Conservation (phyloP, 768 basidiomycete genomes). For the Boletellus sp. region DNA sequence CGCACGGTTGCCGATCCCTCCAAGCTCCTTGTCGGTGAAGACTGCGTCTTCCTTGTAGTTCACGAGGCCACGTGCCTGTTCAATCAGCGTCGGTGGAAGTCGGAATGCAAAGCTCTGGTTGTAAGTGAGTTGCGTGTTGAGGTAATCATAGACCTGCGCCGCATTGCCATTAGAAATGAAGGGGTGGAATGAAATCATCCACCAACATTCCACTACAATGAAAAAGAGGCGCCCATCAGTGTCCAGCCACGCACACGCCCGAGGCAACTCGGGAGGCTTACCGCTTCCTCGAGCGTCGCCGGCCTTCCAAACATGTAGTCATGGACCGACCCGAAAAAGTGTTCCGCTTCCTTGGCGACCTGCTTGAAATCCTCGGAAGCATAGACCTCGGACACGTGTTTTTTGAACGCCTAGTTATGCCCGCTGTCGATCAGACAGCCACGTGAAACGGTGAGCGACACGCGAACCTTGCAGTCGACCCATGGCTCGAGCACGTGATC, state of each 20-base stretch:
- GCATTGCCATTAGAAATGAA: conserved; percentile 11
- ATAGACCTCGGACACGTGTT: conserved; percentile 62
- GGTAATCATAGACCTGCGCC: conserved; percentile 67
- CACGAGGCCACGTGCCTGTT: conserved; percentile 68
- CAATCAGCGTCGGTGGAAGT: conserved; percentile 67
- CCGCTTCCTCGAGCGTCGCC: conserved; percentile 59
- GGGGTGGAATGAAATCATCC: background rate
- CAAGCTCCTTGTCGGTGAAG: conserved; percentile 60
- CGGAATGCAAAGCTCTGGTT: conserved; percentile 79
- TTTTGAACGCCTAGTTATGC: conserved; percentile 55
- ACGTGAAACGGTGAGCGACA: conserved; percentile 36
- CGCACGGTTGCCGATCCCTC: conserved; percentile 75
- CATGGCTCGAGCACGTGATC: conserved; percentile 80
- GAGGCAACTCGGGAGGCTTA: conserved; percentile 33
- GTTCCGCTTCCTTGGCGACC: conserved; percentile 49
- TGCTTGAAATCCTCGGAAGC: conserved; percentile 61
- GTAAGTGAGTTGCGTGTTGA: conserved; percentile 73
- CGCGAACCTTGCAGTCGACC: conserved; percentile 54
- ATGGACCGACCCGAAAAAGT: conserved; percentile 60
- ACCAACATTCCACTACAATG: conserved; percentile 68
- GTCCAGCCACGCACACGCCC: background rate
- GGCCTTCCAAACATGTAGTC: conserved; percentile 71
- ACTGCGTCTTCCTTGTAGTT: conserved; percentile 76
- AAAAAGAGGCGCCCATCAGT: conserved; percentile 12
- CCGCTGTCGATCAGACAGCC: conserved; percentile 13